Evolutionary conservation across 106 monocot species (phyloP).

Genomic region (Vanilla planifolia): DNA sequence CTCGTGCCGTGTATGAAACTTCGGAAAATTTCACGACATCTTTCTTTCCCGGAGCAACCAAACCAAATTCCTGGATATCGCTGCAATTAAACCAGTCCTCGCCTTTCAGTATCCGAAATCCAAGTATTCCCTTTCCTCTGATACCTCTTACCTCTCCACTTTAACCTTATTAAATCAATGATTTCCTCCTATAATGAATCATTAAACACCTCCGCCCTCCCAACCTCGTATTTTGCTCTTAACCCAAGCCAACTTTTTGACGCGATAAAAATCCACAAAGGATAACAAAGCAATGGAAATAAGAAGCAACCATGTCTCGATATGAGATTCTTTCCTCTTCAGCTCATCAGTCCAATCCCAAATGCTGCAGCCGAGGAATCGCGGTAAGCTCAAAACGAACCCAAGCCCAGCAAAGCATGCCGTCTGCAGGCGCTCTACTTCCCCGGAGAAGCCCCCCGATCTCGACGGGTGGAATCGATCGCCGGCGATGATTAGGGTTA

Average conservation of each 20-base stretch:
- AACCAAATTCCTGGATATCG: conserved; percentile 26
- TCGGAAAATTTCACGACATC: conserved; percentile 4
- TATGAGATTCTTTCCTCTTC: too few species aligned
- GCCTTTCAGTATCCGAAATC: too few species aligned
- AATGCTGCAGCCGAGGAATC: not conserved
- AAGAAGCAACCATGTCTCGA: too few species aligned
- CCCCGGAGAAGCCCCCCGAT: not conserved
- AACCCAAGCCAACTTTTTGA: too few species aligned
- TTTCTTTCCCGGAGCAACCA: conserved; percentile 12
- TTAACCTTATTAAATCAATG: too few species aligned
- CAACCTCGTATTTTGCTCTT: too few species aligned
- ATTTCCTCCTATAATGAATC: too few species aligned
- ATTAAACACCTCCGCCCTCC: too few species aligned
- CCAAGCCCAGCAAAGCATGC: not conserved
- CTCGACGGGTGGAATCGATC: not conserved
- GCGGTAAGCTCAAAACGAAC: not conserved
- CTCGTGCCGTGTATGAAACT: not conserved
- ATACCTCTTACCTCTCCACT: too few species aligned
- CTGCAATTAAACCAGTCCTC: conserved; percentile 1
- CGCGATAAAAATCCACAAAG: too few species aligned
- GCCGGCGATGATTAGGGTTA: not conserved
- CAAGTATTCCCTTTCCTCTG: too few species aligned
- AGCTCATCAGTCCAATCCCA: not conserved
- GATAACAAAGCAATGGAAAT: too few species aligned
- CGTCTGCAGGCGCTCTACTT: not conserved